Evolutionary conservation across 768 basidiomycete genomes (phyloP).

Genomic region (Amanita muscaria): DNA sequence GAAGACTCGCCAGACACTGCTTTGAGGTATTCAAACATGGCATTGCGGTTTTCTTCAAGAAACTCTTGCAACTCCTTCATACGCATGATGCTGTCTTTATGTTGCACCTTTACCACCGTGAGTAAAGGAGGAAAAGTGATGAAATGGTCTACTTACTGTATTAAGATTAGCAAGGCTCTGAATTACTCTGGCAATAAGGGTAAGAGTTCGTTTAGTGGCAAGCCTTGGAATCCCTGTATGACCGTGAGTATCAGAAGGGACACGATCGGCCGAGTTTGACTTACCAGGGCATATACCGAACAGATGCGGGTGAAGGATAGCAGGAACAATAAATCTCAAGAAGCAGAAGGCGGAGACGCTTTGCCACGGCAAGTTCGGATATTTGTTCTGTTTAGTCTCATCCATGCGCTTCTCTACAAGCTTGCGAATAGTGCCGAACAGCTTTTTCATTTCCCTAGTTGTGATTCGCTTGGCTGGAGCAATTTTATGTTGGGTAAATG

Average conservation of each 20-base stretch:
- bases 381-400: conserved; percentile 31
- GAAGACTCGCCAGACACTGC: conserved; percentile 44
- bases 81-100: conserved; percentile 79
- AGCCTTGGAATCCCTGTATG: conserved; percentile 52
- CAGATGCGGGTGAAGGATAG: conserved; percentile 80
- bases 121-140: not conserved
- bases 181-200: conserved; percentile 80
- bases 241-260: conserved; percentile 8
- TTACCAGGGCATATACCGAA: conserved; percentile 72
- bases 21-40: conserved; percentile 74
- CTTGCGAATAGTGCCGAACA: conserved; percentile 63
- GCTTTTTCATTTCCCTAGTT: conserved; percentile 59
- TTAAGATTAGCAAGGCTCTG: conserved; percentile 86
- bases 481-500: too few species aligned
- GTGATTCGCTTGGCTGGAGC: not conserved
- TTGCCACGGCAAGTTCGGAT: conserved; percentile 60
- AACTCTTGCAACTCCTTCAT: conserved; percentile 58
- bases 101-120: conserved; percentile 30
- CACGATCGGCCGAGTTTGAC: conserved; percentile 8
- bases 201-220: conserved; percentile 71
- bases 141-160: conserved; percentile 33
- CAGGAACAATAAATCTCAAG: conserved; percentile 83
- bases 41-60: conserved; percentile 47
- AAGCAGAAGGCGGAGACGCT: conserved; percentile 87
- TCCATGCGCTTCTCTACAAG: conserved; percentile 59